Percentiles rank a stretch among this genome's conserved stretches.
These are phyloP conservation scores for Pseudocercospora fuligena DNA, from an alignment of 2,329 filamentous ascomycete species.

Conservation along the genomic window DNA sequence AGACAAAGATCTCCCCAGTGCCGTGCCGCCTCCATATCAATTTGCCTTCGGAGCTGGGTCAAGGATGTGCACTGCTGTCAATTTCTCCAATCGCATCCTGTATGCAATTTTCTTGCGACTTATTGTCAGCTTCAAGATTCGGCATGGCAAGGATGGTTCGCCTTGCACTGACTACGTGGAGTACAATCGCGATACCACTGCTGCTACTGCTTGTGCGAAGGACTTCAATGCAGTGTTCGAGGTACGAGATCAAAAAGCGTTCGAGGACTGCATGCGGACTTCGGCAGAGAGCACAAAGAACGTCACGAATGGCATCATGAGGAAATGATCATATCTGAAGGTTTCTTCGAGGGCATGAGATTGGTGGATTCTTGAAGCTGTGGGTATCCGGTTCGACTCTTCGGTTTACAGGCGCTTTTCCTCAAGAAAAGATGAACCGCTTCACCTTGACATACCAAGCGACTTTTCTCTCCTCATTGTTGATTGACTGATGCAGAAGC, in stretches of 20 bases:
- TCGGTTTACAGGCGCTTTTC: too few relatives aligned
- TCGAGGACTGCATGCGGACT: not conserved
- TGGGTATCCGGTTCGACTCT: too few relatives aligned
- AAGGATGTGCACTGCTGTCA: slow-evolving; percentile 5
- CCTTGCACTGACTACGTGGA: slow-evolving; percentile 8
- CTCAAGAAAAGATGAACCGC: slow-evolving; percentile 8
- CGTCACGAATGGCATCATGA: slow-evolving; percentile 7
- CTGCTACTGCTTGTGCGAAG: slow-evolving; percentile 9
- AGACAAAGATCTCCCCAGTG: slow-evolving; percentile 15
- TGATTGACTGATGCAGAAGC: not conserved
- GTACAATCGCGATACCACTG: slow-evolving; percentile 6
- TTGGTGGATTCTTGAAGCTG: not conserved
- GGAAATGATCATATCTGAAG: not conserved
- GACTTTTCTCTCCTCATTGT: not conserved
- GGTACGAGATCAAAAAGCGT: not conserved
- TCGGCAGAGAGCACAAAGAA: not conserved
- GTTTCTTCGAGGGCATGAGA: not conserved
- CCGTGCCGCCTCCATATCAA: slow-evolving; percentile 5
- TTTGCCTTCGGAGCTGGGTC: slow-evolving; percentile 12
- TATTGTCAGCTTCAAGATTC: slow-evolving; percentile 7
- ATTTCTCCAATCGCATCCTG: slow-evolving; percentile 1
- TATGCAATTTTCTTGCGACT: slow-evolving; percentile 5
- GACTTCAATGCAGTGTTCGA: slow-evolving; percentile 5
- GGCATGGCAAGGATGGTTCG: not conserved
- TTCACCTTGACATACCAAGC: slow-evolving; percentile 8